phyloP scores from a whole-genome alignment of 257 asterid genomes.

The Nicotiana benthamiana region DNA sequence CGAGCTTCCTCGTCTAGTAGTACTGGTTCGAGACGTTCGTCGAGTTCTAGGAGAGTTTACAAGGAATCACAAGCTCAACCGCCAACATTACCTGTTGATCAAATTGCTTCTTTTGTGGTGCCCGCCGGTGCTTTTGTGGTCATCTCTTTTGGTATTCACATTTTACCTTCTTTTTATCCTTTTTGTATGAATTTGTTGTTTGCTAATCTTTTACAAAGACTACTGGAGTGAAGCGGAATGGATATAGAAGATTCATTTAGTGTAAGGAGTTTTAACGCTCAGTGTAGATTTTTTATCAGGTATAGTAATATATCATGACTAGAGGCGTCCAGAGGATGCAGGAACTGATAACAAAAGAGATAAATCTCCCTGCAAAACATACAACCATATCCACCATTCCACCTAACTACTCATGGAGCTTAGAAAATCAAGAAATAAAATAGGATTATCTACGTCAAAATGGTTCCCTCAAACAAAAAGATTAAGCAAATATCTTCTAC shows the following conservation, averaged over 20 bases:
- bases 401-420: too few relatives aligned
- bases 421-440: too few relatives aligned
- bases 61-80: conserved; percentile 56
- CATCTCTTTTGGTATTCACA: conserved; percentile 62
- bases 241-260: too few relatives aligned
- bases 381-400: too few relatives aligned
- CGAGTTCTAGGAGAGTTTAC: conserved; percentile 52
- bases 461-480: neutral
- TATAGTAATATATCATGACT: too few relatives aligned
- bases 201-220: too few relatives aligned
- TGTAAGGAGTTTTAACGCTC: too few relatives aligned
- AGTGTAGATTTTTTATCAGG: too few relatives aligned
- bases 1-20: conserved; percentile 38
- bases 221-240: too few relatives aligned
- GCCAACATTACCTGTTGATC: conserved; percentile 37
- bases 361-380: too few relatives aligned
- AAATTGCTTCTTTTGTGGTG: conserved; percentile 43
- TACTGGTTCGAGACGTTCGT: conserved; percentile 33
- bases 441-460: neutral
- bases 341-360: too few relatives aligned
- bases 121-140: conserved; percentile 75
- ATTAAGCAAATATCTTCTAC: neutral
- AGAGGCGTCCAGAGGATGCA: too few relatives aligned
- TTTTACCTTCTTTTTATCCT: neutral
- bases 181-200: neutral